Base-by-base conservation (phyloP, 306 rosid species). In the Cotoneaster glaucophyllus region DNA sequence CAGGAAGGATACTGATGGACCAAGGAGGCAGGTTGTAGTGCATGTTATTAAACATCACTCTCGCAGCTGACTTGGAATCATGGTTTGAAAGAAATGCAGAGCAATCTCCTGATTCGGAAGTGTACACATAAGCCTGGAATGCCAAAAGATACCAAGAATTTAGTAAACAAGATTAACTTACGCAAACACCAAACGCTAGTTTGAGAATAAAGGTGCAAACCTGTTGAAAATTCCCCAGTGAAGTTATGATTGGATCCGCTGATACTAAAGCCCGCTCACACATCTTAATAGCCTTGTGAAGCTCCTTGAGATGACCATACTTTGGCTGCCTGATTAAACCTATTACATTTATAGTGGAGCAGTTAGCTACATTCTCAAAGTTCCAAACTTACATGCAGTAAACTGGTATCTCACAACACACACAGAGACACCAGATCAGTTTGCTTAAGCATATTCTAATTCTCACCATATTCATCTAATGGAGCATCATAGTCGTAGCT, bases 401-500 rank as follows among this genome's bases (percentile, higher is more conserved):
- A 29, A 29, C n/a, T 64, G 43, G 68, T 64, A 29, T 65, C 14
- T 25, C n/a, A 28, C 74, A 74, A 66, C 53, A 10, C 67, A 48
- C 50, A 74, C 65, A 32, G 37, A 25, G 37, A 25, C 25, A 73
- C 54, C 54, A 5, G 54, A 15, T 39, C 15, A 39, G 67, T 41
- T 15, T 59, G 57, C 76, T 34, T 54, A 22, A 41, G 65, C 64
- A 57, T 21, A 1, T n/a, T 41, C 58, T 50, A 50, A 70, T 80
- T 86, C 91, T 91, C 77, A 96, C 99, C 99, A 76, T 90, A 96
- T 87, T 96, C 99, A 84, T 96, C 99, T 18, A 96, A 78, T 58
- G 99, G 99, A 87, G 99, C 99, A 80, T 96, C 98, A 58, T 96
- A 96, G 85, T 96, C 99, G 56, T 96, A 96, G 88, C 98, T 96